Evolutionary conservation across 805 yeast genomes (phyloP).

Genomic region (Zygosaccharomyces bailii): DNA sequence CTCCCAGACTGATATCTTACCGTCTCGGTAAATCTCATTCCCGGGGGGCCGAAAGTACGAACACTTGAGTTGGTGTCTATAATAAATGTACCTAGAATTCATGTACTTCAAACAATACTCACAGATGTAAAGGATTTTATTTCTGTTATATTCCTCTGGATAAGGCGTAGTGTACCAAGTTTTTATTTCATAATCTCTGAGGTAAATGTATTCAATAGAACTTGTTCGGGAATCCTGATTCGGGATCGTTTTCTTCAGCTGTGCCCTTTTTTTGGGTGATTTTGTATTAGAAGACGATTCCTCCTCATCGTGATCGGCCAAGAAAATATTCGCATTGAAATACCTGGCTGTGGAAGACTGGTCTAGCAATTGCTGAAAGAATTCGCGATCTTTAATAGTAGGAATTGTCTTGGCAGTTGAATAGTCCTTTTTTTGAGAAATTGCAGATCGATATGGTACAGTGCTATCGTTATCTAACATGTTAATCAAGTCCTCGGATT

Average conservation of each 20-base stretch:
- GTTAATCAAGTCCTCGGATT: slow-evolving; percentile 29
- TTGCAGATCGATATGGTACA: slow-evolving; percentile 65
- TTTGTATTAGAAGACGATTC: slow-evolving; percentile 5
- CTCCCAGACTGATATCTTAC: slow-evolving; percentile 72
- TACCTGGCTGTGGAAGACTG: slow-evolving; percentile 41
- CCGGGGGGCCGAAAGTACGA: slow-evolving; percentile 74
- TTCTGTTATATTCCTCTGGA: slow-evolving; percentile 75
- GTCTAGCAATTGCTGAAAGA: slow-evolving; percentile 43
- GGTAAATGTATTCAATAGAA: slow-evolving; percentile 57
- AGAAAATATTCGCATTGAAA: slow-evolving; percentile 37
- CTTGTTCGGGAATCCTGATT: slow-evolving; percentile 37
- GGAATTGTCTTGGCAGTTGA: slow-evolving; percentile 63
- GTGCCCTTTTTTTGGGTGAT: slow-evolving; percentile 21
- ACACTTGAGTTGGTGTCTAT: slow-evolving; percentile 77
- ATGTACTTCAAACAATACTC: slow-evolving; percentile 80
- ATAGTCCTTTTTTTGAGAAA: slow-evolving; percentile 52
- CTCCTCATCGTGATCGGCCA: slow-evolving; percentile 26
- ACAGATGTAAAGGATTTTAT: slow-evolving; percentile 67
- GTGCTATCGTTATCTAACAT: slow-evolving; percentile 21
- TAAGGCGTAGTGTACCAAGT: slow-evolving; percentile 95
- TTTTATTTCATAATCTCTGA: slow-evolving; percentile 69
- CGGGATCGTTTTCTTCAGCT: slow-evolving; percentile 14
- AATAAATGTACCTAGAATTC: slow-evolving; percentile 60
- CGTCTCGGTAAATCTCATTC: slow-evolving; percentile 77
- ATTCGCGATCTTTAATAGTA: slow-evolving; percentile 44